These are phyloP conservation scores for Lipomyces lipofer DNA, from an alignment of 805 yeast genomes.

Conservation along the genomic window DNA sequence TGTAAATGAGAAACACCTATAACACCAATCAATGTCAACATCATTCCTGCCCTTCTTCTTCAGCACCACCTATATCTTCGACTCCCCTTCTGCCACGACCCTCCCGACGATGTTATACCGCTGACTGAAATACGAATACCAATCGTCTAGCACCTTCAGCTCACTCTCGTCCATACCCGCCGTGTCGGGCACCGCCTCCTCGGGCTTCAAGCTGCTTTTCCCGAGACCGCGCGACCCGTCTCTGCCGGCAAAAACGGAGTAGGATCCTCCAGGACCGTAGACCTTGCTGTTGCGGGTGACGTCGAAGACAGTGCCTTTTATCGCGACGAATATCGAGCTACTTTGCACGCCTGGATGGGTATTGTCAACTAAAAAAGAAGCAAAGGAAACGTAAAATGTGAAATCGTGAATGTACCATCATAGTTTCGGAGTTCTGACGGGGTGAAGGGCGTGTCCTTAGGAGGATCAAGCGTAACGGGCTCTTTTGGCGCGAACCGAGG, in stretches of 20 bases:
- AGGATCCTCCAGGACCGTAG: constrained; percentile 77
- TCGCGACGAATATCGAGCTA: constrained; percentile 64
- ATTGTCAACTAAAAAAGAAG: background rate
- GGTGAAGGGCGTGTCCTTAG: constrained; percentile 49
- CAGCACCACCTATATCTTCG: constrained; percentile 20
- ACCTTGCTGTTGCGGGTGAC: constrained; percentile 64
- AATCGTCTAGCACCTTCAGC: constrained; percentile 62
- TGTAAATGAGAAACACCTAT: no score
- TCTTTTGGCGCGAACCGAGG: constrained; percentile 53
- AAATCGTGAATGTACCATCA: constrained; percentile 44
- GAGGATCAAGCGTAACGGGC: constrained; percentile 54
- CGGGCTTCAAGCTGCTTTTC: constrained; percentile 58
- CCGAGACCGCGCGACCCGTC: constrained; percentile 80
- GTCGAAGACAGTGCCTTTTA: constrained; percentile 76
- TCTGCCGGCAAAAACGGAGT: constrained; percentile 69
- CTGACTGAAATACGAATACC: constrained; percentile 59
- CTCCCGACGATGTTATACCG: constrained; percentile 28
- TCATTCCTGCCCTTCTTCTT: no score
- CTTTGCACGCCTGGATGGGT: constrained; percentile 41
- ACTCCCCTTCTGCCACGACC: constrained; percentile 7
- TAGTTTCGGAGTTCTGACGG: constrained; percentile 46
- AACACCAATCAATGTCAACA: no score
- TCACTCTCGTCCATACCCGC: constrained; percentile 59
- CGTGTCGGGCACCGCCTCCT: constrained; percentile 47
- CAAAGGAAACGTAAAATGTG: background rate